Percentiles rank a stretch among this genome's conserved stretches.
Evolutionary conservation across 441 rosid species (phyloP).

Genomic region (Sinapis alba): DNA sequence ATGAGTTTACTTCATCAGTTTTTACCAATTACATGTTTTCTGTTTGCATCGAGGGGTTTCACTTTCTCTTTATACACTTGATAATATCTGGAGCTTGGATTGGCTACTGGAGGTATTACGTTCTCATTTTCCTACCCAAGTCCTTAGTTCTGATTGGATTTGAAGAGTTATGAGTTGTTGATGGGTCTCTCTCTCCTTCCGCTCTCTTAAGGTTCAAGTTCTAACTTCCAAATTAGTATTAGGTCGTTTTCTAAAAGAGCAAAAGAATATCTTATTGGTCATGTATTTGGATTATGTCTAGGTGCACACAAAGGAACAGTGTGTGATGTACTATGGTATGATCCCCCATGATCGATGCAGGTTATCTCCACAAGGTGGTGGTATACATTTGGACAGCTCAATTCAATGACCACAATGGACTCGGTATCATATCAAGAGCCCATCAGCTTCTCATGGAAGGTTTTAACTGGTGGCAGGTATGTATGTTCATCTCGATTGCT

Average conservation of each 20-base stretch:
- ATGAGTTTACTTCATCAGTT: too few species aligned
- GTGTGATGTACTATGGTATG: not conserved
- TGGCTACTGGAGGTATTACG: too few species aligned
- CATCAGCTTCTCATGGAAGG: not conserved
- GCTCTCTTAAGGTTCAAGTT: not conserved
- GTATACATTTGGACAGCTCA: not conserved
- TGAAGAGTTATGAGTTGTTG: not conserved
- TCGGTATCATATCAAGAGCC: not conserved
- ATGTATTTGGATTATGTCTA: not conserved
- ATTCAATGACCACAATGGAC: not conserved
- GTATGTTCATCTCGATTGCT: not conserved
- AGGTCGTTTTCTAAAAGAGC: not conserved
- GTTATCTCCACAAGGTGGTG: not conserved
- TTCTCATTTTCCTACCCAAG: not conserved
- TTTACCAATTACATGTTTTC: too few species aligned
- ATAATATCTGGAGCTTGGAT: too few species aligned
- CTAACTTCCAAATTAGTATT: not conserved
- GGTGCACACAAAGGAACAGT: not conserved
- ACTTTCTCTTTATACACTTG: too few species aligned
- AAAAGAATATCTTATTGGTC: not conserved
- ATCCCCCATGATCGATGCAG: not conserved
- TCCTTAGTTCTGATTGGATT: not conserved
- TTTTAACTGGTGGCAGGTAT: not conserved
- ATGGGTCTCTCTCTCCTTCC: not conserved
- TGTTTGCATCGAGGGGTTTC: too few species aligned